phyloP scores from a whole-genome alignment of 495 filamentous ascomycete genomes.

The Tuber indicum region DNA sequence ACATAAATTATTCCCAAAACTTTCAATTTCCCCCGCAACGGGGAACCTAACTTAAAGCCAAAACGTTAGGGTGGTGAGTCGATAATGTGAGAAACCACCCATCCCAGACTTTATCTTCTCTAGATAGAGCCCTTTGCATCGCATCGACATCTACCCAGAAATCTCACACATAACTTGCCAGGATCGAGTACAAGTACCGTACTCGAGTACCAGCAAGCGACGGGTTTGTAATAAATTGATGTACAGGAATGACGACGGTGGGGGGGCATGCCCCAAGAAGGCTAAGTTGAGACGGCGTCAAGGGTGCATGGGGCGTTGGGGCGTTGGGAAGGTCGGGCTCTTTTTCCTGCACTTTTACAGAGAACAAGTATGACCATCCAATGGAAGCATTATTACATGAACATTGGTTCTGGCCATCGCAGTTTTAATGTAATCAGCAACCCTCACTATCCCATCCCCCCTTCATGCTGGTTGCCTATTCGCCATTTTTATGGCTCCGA shows the following conservation, averaged over 20 bases:
- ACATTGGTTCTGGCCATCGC: not conserved
- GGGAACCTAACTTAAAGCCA: not conserved
- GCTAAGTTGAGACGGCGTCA: not conserved
- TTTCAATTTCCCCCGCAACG: not conserved
- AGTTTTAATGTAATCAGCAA: not conserved
- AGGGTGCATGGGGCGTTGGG: not conserved
- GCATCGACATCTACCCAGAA: slow-evolving; percentile 3
- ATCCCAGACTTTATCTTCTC: not conserved
- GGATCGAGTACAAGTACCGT: not conserved
- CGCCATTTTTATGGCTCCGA: not conserved
- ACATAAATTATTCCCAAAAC: not conserved
- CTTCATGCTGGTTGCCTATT: not conserved
- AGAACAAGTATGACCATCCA: not conserved
- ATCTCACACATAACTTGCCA: not conserved
- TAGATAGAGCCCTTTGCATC: not conserved
- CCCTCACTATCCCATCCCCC: not conserved
- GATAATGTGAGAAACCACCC: not conserved
- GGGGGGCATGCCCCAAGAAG: not conserved
- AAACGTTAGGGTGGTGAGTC: not conserved
- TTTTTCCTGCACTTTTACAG: not conserved
- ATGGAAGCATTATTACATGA: not conserved
- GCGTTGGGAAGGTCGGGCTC: not conserved
- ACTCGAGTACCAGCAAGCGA: not conserved
- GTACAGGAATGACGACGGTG: slow-evolving; percentile 4
- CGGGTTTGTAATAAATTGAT: slow-evolving; percentile 4